A percentile compares a stretch with the other conserved stretches of the same genome.
These are phyloP conservation scores for Jamesozyma spencerorum DNA, from an alignment of 805 yeast genomes.

Conservation along the genomic window DNA sequence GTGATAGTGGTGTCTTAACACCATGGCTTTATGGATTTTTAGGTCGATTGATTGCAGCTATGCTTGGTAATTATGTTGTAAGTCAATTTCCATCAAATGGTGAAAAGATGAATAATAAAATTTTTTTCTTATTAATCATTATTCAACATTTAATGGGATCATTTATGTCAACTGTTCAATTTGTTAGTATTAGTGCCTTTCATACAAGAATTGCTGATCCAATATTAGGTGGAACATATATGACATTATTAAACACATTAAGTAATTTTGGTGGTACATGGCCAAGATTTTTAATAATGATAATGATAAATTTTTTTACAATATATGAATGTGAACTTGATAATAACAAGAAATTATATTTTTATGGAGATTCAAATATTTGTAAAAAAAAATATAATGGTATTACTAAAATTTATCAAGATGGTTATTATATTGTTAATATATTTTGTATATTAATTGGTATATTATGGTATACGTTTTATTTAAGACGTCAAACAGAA, in stretches of 20 bases:
- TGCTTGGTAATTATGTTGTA: constrained; percentile 65
- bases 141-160: constrained; percentile 77
- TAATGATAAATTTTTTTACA: constrained; percentile 73
- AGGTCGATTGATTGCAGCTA: constrained; percentile 72
- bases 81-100: constrained; percentile 55
- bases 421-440: constrained; percentile 82
- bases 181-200: constrained; percentile 89
- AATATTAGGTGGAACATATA: constrained; percentile 90
- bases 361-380: constrained; percentile 3
- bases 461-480: constrained; percentile 48
- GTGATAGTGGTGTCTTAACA: constrained; percentile 47
- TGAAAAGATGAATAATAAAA: constrained; percentile 34
- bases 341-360: neutral
- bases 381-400: constrained; percentile 39
- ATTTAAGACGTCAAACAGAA: constrained; percentile 54
- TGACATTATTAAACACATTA: constrained; percentile 90
- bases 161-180: constrained; percentile 90
- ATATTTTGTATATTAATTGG: constrained; percentile 64
- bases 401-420: constrained; percentile 42
- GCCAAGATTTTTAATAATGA: constrained; percentile 80
- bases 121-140: constrained; percentile 68
- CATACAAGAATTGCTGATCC: constrained; percentile 96
- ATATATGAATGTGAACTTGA: constrained; percentile 44
- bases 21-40: constrained; percentile 89
- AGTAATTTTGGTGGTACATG: constrained; percentile 95